A percentile compares a stretch with the other conserved stretches of the same genome.
phyloP scores from a whole-genome alignment of 1,139 yeast genomes.

The Spencermartinsiella ligniputridi region DNA sequence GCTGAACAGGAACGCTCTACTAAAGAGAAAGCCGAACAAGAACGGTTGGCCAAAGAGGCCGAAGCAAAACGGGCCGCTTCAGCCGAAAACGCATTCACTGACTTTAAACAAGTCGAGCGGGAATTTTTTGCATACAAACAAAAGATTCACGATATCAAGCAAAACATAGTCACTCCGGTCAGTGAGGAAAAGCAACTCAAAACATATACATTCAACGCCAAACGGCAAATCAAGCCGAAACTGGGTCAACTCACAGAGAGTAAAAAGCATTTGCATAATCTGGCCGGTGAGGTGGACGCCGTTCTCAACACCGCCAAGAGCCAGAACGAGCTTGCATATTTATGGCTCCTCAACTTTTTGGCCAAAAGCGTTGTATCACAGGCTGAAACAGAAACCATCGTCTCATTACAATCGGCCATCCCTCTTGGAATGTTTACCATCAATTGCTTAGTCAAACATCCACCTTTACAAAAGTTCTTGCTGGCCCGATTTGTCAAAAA shows the following conservation, averaged over 20 bases:
- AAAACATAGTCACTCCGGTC: slow-evolving; percentile 38
- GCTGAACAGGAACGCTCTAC: slow-evolving; percentile 11
- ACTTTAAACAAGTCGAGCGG: slow-evolving; percentile 40
- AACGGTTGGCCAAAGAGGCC: slow-evolving; percentile 14
- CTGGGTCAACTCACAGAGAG: slow-evolving; percentile 89
- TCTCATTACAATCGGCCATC: slow-evolving; percentile 69
- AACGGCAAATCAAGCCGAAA: slow-evolving; percentile 77
- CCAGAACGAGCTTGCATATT: slow-evolving; percentile 46
- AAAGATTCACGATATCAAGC: slow-evolving; percentile 57
- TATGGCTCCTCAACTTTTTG: slow-evolving; percentile 74
- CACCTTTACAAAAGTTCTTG: slow-evolving; percentile 63
- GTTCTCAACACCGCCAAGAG: slow-evolving; percentile 46
- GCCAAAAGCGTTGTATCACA: slow-evolving; percentile 85
- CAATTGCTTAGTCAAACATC: slow-evolving; percentile 50
- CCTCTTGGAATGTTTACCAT: slow-evolving; percentile 72
- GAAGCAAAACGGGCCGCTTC: slow-evolving; percentile 10
- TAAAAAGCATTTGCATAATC: slow-evolving; percentile 48
- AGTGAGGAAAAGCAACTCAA: slow-evolving; percentile 36
- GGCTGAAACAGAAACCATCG: slow-evolving; percentile 89
- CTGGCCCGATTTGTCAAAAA: slow-evolving; percentile 83
- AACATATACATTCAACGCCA: slow-evolving; percentile 39
- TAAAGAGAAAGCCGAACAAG: slow-evolving; percentile 15
- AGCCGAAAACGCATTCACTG: slow-evolving; percentile 32
- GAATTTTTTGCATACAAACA: slow-evolving; percentile 50
- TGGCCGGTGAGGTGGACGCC: slow-evolving; percentile 46